Evolutionary conservation across 2,329 filamentous ascomycete genomes (phyloP).

Genomic region (Amesomyces nigricolor): DNA sequence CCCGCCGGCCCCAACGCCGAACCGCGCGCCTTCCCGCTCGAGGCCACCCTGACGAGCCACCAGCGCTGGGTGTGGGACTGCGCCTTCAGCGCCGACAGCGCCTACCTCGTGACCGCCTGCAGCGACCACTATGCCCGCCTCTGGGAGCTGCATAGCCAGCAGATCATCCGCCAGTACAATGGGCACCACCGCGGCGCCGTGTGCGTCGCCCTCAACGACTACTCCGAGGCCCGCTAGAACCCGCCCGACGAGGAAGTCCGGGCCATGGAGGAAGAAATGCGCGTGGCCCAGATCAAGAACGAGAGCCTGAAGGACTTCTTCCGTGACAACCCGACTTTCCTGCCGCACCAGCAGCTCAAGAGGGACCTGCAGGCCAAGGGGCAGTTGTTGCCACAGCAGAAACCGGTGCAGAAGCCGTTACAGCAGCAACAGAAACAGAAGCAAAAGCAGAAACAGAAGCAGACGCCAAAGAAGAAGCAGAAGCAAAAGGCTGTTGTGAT

Average conservation of each 20-base stretch:
- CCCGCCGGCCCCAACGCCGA: conserved; percentile 33
- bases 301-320: no score
- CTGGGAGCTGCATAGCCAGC: conserved; percentile 82
- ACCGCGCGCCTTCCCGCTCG: conserved; percentile 64
- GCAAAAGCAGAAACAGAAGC: no score
- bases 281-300: background rate
- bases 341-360: background rate
- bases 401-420: background rate
- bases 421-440: no score
- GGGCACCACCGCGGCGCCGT: conserved; percentile 89
- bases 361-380: background rate
- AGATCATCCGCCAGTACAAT: conserved; percentile 91
- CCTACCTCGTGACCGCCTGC: conserved; percentile 88
- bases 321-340: no score
- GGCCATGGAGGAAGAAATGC: background rate
- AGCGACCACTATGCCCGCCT: conserved; percentile 88
- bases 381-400: background rate
- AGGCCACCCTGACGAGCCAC: conserved; percentile 82
- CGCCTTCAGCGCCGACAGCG: conserved; percentile 87
- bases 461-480: no score
- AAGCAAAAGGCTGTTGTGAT: no score
- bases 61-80: conserved; percentile 98
- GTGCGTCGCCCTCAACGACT: conserved; percentile 89
- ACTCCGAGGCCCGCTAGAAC: conserved; percentile 51
- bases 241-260: conserved; percentile 5